Evolutionary conservation across 805 yeast species (phyloP), one percentile per base, ranked within the genome.

Genomic region (Metschnikowia santaceciliae): DNA sequence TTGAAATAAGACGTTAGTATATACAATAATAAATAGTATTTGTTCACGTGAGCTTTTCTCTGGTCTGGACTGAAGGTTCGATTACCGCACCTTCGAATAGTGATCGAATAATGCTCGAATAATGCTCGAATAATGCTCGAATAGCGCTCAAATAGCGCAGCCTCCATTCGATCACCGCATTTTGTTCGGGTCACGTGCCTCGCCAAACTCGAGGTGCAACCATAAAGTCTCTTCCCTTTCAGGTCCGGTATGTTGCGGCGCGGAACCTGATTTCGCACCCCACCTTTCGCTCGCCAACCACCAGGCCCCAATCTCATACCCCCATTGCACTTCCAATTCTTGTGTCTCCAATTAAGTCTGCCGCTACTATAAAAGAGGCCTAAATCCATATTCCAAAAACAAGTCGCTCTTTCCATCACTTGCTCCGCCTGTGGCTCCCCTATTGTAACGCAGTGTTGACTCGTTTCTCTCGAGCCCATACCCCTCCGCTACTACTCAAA

Each of bases 241-340:
- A 15, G 19, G 30, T n/a, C 46, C 20, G 30, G 36, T 8, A 20
- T 42, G 38, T 20, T 20, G 46, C 38, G 46, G n/a, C 20, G 38
- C 46, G 38, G 20, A 20, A 33, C 38, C 19, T 42, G 32, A 42
- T 33, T 42, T 42, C 46, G 38, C 46, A 42, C 46, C 46, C 46
- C 46, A 33, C 46, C 46, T 30, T 42, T 22, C 22, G 36, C 22
- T 20, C 38, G n/a, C 37, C 23, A 2, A 20, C 42, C 26, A 22
- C 11, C 32, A 14, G 30, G 11, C 30, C 13, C 30, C 11, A 26
- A 26, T 26, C 30, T 26, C 30, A 26, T 26, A 26, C 30, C 11
- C 30, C 30, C 11, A 26, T 8, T 26, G 30, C 11, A 26, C 13
- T 8, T 8, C 30, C 13, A 26, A 26, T 26, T 26, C 11, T 26